These are phyloP conservation scores for Botrytis hyacinthi DNA, from an alignment of 2,329 filamentous ascomycete genomes.

Conservation along the genomic window DNA sequence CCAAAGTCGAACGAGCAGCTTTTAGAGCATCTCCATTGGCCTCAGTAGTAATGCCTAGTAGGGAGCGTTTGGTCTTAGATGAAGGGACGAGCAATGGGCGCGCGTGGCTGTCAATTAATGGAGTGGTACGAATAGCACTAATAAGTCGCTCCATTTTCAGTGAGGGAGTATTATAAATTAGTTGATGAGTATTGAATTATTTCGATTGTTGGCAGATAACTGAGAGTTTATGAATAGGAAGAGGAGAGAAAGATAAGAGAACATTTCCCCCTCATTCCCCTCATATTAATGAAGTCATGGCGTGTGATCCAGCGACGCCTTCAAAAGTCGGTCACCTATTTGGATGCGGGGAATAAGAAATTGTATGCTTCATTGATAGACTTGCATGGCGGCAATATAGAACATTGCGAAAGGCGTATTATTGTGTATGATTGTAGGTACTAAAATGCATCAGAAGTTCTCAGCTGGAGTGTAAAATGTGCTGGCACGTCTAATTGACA, in stretches of 20 bases:
- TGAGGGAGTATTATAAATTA: background rate
- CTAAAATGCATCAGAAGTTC: too few species aligned
- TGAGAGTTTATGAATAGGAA: background rate
- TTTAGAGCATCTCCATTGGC: constrained; percentile 66
- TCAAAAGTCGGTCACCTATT: background rate
- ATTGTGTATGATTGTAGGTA: background rate
- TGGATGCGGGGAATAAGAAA: background rate
- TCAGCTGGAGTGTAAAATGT: background rate
- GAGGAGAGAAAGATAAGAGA: too few species aligned
- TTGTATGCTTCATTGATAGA: background rate
- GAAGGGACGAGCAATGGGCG: constrained; percentile 62
- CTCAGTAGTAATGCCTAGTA: constrained; percentile 67
- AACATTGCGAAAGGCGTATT: background rate
- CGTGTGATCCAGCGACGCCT: background rate
- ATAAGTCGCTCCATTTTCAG: constrained; percentile 15
- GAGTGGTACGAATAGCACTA: constrained; percentile 51
- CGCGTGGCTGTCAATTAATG: constrained; percentile 72
- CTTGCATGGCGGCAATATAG: background rate
- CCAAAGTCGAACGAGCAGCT: constrained; percentile 59
- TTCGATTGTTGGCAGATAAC: background rate
- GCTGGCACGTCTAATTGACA: background rate
- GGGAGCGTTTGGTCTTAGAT: constrained; percentile 47
- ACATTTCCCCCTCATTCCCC: constrained; percentile 1
- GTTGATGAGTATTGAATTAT: background rate
- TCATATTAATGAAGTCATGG: constrained; percentile 1